A percentile compares a stretch with the other conserved stretches of the same genome.
Evolutionary conservation across 495 filamentous ascomycete genomes (phyloP).

Genomic region (Hypomontagnella submonticulosa): DNA sequence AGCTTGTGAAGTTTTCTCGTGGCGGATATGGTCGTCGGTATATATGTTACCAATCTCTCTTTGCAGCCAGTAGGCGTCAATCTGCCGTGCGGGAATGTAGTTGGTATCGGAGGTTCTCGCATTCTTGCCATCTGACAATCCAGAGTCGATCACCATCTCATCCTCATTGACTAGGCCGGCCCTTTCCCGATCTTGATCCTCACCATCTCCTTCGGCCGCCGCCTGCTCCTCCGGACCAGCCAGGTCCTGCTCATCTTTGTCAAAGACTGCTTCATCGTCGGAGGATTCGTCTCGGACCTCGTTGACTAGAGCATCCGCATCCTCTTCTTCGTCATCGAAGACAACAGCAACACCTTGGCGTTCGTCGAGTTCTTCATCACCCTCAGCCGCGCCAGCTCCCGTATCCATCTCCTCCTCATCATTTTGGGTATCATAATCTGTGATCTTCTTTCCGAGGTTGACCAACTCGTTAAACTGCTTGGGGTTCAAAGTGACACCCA

Average conservation of each 20-base stretch:
- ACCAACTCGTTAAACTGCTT: conserved; percentile 98
- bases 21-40: conserved; percentile 87
- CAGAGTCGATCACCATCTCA: conserved; percentile 84
- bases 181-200: conserved; percentile 64
- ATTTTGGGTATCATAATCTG: conserved; percentile 96
- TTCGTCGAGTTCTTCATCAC: conserved; percentile 82
- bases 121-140: conserved; percentile 50
- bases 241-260: conserved; percentile 72
- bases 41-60: conserved; percentile 89
- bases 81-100: conserved; percentile 80
- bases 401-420: conserved; percentile 91
- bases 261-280: conserved; percentile 72
- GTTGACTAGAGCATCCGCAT: conserved; percentile 80
- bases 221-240: conserved; percentile 66
- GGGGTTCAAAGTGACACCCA: conserved; percentile 81
- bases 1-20: conserved; percentile 84
- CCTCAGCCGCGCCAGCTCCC: conserved; percentile 66
- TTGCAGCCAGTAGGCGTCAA: conserved; percentile 98
- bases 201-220: conserved; percentile 63
- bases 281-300: conserved; percentile 88
- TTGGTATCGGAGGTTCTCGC: conserved; percentile 63
- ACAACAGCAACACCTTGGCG: conserved; percentile 96
- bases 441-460: conserved; percentile 98
- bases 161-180: conserved; percentile 65
- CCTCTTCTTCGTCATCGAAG: conserved; percentile 93